Percentiles rank a stretch among this genome's conserved stretches.
These are phyloP conservation scores for Clitopilus hobsonii DNA, from an alignment of 768 basidiomycete genomes.

Conservation along the genomic window DNA sequence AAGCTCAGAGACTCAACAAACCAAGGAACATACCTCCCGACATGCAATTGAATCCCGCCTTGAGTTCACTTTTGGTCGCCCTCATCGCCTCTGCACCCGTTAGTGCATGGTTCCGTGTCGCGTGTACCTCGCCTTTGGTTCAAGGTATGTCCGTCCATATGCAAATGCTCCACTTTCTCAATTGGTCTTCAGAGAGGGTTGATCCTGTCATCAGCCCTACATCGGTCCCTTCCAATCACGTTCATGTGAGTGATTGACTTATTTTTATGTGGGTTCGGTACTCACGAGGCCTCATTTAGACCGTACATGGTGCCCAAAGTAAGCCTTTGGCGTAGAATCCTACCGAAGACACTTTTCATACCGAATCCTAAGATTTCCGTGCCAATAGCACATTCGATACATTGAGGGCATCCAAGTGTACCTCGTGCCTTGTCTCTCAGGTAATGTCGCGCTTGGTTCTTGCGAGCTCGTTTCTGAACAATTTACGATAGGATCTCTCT, in stretches of 20 bases:
- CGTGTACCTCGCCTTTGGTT: slow-evolving; percentile 34
- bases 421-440: slow-evolving; percentile 30
- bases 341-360: background rate
- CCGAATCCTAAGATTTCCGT: slow-evolving; percentile 23
- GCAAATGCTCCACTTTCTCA: background rate
- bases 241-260: slow-evolving; percentile 27
- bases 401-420: slow-evolving; percentile 31
- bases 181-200: slow-evolving; percentile 23
- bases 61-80: slow-evolving; percentile 10
- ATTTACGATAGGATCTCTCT: slow-evolving; percentile 25
- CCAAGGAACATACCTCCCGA: background rate
- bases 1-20: no score
- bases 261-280: no score
- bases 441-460: slow-evolving; percentile 8
- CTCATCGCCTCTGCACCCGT: slow-evolving; percentile 13
- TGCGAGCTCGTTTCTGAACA: background rate
- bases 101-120: slow-evolving; percentile 36
- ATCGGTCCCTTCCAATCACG: slow-evolving; percentile 30
- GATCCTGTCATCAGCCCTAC: slow-evolving; percentile 34
- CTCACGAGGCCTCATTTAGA: no score
- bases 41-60: slow-evolving; percentile 10
- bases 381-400: slow-evolving; percentile 27
- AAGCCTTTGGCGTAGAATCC: slow-evolving; percentile 2
- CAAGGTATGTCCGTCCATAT: slow-evolving; percentile 23
- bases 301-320: slow-evolving; percentile 35